Conservation (phyloP, 495 filamentous ascomycete genomes). For the Xeromyces bisporus region DNA sequence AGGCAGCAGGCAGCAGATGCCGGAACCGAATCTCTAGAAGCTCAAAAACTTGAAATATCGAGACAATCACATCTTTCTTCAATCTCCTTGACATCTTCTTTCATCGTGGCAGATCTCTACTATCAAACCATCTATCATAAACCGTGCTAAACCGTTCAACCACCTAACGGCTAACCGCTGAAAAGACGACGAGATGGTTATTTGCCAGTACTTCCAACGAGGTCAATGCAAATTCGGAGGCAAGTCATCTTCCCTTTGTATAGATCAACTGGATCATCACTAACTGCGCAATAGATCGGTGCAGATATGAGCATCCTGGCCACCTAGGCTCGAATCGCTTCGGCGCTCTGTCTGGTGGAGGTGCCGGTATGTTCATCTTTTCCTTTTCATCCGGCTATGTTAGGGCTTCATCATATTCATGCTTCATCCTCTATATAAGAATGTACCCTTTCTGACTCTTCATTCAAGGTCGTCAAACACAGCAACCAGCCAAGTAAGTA, state of each 20-base stretch:
- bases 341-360: constrained; percentile 19
- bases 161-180: too few species aligned
- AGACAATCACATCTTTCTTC: too few species aligned
- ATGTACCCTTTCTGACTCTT: background rate
- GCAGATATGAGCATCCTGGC: constrained; percentile 39
- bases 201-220: constrained; percentile 59
- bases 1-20: too few species aligned
- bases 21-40: too few species aligned
- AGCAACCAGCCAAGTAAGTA: constrained; percentile 17
- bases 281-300: constrained; percentile 26
- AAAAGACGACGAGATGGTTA: constrained; percentile 25
- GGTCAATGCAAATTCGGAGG: constrained; percentile 58
- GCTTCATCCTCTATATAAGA: background rate
- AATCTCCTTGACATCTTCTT: too few species aligned
- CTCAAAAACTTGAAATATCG: too few species aligned
- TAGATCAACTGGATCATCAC: too few species aligned
- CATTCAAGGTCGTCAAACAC: constrained; percentile 2
- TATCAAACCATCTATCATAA: too few species aligned
- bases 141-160: too few species aligned
- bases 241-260: constrained; percentile 10
- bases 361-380: constrained; percentile 25
- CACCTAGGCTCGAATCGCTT: constrained; percentile 25
- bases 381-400: too few species aligned
- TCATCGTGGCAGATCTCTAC: too few species aligned
- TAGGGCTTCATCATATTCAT: constrained; percentile 1